Percentiles rank a stretch among this genome's conserved stretches.
Evolutionary conservation across 2,329 filamentous ascomycete species (phyloP).

Genomic region (Aspergillus novoparasiticus): DNA sequence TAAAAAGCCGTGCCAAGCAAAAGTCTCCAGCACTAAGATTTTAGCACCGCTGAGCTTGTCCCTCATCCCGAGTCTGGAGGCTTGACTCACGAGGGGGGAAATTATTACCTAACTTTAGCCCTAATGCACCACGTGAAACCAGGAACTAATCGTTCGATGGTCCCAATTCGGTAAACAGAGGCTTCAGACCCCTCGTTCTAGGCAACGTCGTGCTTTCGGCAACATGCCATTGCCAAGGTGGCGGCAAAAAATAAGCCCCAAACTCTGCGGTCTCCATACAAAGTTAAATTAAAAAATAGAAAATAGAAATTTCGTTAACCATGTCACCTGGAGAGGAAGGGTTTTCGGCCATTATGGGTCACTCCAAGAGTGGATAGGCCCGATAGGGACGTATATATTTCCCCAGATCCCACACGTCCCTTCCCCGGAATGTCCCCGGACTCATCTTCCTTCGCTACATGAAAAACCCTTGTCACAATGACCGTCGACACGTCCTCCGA

Average conservation of each 20-base stretch:
- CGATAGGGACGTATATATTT: slow-evolving; percentile 1
- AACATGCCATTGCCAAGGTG: slow-evolving; percentile 1
- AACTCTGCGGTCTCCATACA: not conserved
- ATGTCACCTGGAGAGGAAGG: not conserved
- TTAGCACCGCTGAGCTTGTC: not conserved
- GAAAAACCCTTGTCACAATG: not conserved
- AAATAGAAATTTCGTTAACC: not conserved
- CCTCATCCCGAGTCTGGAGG: not conserved
- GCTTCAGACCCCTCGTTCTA: not conserved
- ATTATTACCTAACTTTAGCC: not conserved
- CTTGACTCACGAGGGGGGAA: not conserved
- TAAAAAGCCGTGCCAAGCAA: too few species aligned
- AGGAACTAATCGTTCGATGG: not conserved
- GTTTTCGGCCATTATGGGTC: not conserved
- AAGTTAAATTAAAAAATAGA: not conserved
- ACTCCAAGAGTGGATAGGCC: not conserved
- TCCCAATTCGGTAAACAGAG: slow-evolving; percentile 1
- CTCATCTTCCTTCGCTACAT: not conserved
- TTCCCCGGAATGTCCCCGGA: slow-evolving; percentile 7
- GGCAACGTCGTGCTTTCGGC: not conserved
- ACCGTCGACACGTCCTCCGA: slow-evolving; percentile 2
- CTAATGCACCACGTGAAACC: not conserved
- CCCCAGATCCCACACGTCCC: slow-evolving; percentile 6
- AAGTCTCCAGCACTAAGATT: not conserved
- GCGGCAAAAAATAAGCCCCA: not conserved